A percentile compares a stretch with the other conserved stretches of the same genome.
phyloP scores from a whole-genome alignment of 2,329 filamentous ascomycete genomes.

The Amauroascus niger region DNA sequence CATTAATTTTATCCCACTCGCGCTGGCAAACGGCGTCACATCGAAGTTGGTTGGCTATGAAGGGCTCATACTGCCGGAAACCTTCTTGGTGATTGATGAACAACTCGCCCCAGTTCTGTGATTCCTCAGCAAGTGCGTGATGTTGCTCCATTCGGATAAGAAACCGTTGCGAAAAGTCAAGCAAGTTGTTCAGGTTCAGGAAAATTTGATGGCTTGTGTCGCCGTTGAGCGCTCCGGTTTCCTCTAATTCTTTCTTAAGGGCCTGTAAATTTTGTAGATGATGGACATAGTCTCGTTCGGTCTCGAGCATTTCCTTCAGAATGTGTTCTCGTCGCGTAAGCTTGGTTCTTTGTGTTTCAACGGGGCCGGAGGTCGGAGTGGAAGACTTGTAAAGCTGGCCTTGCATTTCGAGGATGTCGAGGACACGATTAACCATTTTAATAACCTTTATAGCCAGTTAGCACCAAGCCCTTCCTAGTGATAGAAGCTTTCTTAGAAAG shows the following conservation, averaged over 20 bases:
- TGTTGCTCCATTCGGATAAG: constrained; percentile 93
- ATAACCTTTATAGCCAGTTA: constrained; percentile 51
- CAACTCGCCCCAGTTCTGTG: constrained; percentile 90
- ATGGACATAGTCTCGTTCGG: constrained; percentile 94
- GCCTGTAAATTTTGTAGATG: constrained; percentile 90
- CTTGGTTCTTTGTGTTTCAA: constrained; percentile 42
- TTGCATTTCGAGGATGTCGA: constrained; percentile 72
- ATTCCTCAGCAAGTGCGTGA: constrained; percentile 64
- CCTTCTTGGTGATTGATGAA: constrained; percentile 76
- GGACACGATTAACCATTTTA: constrained; percentile 81
- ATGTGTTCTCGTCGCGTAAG: constrained; percentile 75
- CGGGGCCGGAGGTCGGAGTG: constrained; percentile 41
- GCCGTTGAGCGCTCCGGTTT: constrained; percentile 76
- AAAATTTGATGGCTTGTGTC: constrained; percentile 93
- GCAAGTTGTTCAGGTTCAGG: constrained; percentile 84
- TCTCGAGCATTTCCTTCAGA: constrained; percentile 82
- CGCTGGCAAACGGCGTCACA: constrained; percentile 75
- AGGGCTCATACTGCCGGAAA: constrained; percentile 90
- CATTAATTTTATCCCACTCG: constrained; percentile 76
- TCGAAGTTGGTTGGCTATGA: constrained; percentile 91
- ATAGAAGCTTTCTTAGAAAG: background rate
- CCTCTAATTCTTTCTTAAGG: constrained; percentile 80
- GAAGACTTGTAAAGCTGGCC: constrained; percentile 63
- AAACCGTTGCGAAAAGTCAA: constrained; percentile 92
- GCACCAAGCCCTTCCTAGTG: background rate